Conservation (phyloP, 2,329 filamentous ascomycete species). For the Talaromyces amestolkiae region DNA sequence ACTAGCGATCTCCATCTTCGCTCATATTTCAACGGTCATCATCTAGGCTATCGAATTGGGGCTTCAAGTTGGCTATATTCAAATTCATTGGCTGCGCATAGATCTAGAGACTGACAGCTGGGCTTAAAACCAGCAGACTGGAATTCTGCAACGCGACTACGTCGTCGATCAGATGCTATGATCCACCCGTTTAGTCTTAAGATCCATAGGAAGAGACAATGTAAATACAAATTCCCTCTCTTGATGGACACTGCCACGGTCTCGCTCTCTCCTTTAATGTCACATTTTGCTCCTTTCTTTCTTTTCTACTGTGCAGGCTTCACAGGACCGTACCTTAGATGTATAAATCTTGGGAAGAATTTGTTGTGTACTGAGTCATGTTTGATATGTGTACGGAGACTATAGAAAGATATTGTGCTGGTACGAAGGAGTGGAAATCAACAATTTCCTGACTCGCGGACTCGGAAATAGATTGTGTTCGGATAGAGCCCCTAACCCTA, state of each 20-base stretch:
- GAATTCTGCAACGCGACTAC: background rate
- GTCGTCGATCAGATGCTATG: background rate
- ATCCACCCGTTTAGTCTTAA: background rate
- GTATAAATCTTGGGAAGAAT: background rate
- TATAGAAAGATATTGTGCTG: background rate
- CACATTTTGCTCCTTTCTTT: background rate
- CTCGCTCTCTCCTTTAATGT: background rate
- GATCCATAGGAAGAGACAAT: background rate
- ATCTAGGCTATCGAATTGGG: background rate
- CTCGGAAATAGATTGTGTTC: background rate
- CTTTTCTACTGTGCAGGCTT: background rate
- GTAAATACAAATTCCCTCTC: background rate
- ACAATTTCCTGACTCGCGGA: background rate
- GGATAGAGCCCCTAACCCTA: background rate
- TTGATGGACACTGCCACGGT: background rate
- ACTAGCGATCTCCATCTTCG: background rate
- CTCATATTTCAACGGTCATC: background rate
- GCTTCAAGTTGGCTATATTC: background rate
- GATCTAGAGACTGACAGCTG: background rate
- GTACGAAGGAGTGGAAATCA: background rate
- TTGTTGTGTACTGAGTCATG: background rate
- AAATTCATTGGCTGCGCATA: background rate
- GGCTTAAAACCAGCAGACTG: background rate
- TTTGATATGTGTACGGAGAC: background rate
- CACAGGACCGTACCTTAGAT: background rate